These are phyloP conservation scores for Dillenia suffruticosa DNA, from an alignment of 164 flowering plant genomes.

Conservation along the genomic window DNA sequence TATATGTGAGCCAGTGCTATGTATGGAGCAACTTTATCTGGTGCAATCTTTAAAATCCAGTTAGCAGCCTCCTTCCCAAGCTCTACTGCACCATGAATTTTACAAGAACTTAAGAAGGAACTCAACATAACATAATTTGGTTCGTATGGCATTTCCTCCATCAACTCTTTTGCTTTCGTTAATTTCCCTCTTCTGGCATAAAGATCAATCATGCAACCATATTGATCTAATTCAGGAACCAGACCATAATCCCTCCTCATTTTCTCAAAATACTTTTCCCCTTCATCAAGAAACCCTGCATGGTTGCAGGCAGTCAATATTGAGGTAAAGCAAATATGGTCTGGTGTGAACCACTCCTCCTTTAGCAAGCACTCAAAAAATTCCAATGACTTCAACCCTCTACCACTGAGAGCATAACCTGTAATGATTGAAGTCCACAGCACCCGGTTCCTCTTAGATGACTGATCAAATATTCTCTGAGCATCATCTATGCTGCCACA, in stretches of 20 bases:
- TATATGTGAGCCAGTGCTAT: conserved; percentile 36
- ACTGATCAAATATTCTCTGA: conserved; percentile 23
- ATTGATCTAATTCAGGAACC: conserved; percentile 43
- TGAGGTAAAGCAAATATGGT: conserved; percentile 42
- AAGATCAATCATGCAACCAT: conserved; percentile 48
- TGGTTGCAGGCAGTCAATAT: conserved; percentile 54
- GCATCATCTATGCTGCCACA: conserved; percentile 45
- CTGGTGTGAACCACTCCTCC: conserved; percentile 25
- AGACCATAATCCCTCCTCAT: conserved; percentile 38
- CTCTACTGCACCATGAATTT: conserved; percentile 31
- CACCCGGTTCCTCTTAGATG: conserved; percentile 22
- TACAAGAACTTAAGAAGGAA: conserved; percentile 47
- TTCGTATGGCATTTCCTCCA: conserved; percentile 40
- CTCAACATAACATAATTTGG: conserved; percentile 42
- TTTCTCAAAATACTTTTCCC: conserved; percentile 32
- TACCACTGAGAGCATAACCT: conserved; percentile 46
- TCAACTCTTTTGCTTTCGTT: conserved; percentile 39
- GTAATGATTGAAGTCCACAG: conserved; percentile 44
- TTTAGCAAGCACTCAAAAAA: conserved; percentile 31
- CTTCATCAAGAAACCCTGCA: conserved; percentile 43
- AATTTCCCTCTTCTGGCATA: conserved; percentile 41
- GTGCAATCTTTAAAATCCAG: conserved; percentile 28
- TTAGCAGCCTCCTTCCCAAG: conserved; percentile 38
- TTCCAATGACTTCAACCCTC: conserved; percentile 29
- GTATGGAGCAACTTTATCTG: conserved; percentile 27